These are phyloP conservation scores for Chaetomium cochliodes DNA, from an alignment of 495 filamentous ascomycete genomes.

Conservation along the genomic window DNA sequence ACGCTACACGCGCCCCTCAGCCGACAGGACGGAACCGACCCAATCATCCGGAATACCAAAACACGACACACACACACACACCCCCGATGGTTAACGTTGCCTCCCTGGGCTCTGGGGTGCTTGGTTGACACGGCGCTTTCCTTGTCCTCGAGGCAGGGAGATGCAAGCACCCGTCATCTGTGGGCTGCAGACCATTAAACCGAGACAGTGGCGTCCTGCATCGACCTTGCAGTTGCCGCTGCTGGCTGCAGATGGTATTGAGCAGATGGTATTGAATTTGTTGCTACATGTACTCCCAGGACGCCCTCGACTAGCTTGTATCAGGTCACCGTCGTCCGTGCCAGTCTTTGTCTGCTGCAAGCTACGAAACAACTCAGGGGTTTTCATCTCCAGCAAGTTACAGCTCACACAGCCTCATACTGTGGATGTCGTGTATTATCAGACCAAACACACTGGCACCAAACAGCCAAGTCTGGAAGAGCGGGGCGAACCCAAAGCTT, in stretches of 20 bases:
- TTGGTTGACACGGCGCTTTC: not conserved
- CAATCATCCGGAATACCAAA: not conserved
- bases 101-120: not conserved
- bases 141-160: not conserved
- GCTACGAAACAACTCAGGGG: conserved; percentile 16
- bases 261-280: not conserved
- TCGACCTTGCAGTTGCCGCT: not conserved
- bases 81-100: not conserved
- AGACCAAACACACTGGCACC: not conserved
- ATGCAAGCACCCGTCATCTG: conserved; percentile 14
- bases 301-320: not conserved
- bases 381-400: not conserved
- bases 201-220: conserved; percentile 8
- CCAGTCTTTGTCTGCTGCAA: not conserved
- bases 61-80: not conserved
- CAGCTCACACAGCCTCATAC: not conserved
- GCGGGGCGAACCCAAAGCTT: conserved; percentile 16
- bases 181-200: conserved; percentile 4
- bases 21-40: not conserved
- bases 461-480: conserved; percentile 13
- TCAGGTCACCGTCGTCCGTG: not conserved
- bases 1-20: not conserved
- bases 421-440: not conserved
- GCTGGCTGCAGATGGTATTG: not conserved
- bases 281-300: not conserved